A percentile compares a stretch with the other conserved stretches of the same genome.
Evolutionary conservation across 2,329 filamentous ascomycete species (phyloP).

Genomic region (Epichloe aotearoae): DNA sequence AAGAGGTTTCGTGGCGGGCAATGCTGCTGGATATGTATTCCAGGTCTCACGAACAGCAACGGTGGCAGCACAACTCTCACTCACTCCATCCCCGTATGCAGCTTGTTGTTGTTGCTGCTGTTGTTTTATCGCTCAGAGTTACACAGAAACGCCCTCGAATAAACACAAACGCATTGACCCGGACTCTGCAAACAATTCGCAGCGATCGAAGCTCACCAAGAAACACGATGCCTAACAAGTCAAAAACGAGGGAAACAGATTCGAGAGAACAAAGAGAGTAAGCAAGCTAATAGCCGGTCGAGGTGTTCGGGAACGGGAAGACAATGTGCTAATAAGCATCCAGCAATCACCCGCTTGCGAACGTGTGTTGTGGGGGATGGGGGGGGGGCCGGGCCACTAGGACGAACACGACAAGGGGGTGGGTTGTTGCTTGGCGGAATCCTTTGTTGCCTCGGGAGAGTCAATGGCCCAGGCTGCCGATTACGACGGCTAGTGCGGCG

Average conservation of each 20-base stretch:
- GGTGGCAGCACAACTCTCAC: background rate
- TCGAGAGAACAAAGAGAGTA: background rate
- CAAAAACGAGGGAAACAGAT: too few species aligned
- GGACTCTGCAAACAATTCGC: background rate
- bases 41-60: background rate
- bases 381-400: background rate
- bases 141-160: conserved; percentile 1
- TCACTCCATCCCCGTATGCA: background rate
- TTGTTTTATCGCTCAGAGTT: conserved; percentile 1
- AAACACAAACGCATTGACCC: background rate
- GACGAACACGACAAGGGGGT: background rate
- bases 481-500: conserved; percentile 5
- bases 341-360: background rate
- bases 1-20: background rate
- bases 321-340: background rate
- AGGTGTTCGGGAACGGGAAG: background rate
- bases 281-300: background rate
- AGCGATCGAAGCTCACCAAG: background rate
- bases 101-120: background rate
- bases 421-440: background rate
- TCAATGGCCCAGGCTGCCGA: background rate
- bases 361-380: background rate
- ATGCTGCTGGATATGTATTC: background rate
- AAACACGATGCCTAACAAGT: background rate
- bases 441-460: background rate